Evolutionary conservation across 768 basidiomycete species (phyloP).

Genomic region (Mycena maculata): DNA sequence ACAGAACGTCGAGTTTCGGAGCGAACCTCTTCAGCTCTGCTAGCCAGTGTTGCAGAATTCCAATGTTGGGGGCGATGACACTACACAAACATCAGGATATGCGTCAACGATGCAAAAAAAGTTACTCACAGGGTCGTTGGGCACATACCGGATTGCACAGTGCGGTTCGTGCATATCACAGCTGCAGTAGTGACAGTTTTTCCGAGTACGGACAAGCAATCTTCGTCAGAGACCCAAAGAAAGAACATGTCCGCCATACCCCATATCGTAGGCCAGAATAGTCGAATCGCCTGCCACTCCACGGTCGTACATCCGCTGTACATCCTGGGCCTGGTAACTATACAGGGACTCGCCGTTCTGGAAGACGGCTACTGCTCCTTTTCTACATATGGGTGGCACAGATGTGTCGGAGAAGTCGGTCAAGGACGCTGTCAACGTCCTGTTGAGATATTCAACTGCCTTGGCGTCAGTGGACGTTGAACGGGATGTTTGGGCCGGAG

Average conservation of each 20-base stretch:
- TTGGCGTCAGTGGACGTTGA: background rate
- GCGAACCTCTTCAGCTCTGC: constrained; percentile 2
- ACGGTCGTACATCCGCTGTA: constrained; percentile 6
- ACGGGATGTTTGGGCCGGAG: background rate
- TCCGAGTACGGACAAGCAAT: background rate
- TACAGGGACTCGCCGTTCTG: background rate
- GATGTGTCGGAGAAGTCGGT: background rate
- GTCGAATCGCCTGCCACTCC: constrained; percentile 2
- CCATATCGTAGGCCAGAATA: constrained; percentile 15
- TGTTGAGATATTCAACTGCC: background rate
- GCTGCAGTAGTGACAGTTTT: background rate
- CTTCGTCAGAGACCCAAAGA: background rate
- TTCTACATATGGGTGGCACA: background rate
- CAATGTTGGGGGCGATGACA: constrained; percentile 14
- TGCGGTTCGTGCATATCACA: background rate
- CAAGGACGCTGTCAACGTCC: constrained; percentile 3
- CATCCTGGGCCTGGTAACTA: constrained; percentile 4
- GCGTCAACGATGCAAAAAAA: too few species aligned
- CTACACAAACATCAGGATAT: background rate
- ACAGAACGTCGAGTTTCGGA: constrained; percentile 12
- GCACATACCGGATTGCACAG: background rate
- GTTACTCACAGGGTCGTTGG: constrained; percentile 9
- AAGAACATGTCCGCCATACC: background rate
- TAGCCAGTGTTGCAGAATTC: constrained; percentile 15
- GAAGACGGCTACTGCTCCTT: background rate